Evolutionary conservation across 169 alveolate genomes (phyloP).

Genomic region (Plasmodium vivax): DNA sequence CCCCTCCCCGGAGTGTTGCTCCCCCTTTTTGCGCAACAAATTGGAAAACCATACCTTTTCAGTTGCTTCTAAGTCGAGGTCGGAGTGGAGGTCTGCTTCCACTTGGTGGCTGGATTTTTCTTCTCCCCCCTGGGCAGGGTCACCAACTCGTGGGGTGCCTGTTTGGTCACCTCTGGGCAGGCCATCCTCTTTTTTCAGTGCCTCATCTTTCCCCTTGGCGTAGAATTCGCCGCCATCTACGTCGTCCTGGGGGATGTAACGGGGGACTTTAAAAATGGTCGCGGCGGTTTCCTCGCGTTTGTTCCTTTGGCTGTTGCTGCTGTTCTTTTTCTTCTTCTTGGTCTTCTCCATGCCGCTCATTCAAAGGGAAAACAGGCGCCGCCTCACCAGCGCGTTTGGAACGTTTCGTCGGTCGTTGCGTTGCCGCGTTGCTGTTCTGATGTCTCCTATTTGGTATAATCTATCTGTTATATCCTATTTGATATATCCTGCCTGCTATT

Average conservation of each 20-base stretch:
- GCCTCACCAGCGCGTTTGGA: neutral
- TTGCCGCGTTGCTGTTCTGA: neutral
- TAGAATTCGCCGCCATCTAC: neutral
- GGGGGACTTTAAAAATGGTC: neutral
- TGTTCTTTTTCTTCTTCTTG: neutral
- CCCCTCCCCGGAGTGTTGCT: neutral
- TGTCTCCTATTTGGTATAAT: neutral
- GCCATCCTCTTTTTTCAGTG: neutral
- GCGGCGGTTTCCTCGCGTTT: neutral
- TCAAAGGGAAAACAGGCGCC: neutral
- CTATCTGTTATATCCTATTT: no score
- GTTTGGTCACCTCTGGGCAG: neutral
- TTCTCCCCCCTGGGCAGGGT: neutral
- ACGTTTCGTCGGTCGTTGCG: neutral
- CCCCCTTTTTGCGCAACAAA: slow-evolving; percentile 13
- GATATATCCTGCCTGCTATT: neutral
- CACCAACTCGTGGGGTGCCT: neutral
- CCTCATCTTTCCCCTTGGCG: neutral
- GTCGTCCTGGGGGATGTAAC: neutral
- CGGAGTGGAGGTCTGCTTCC: neutral
- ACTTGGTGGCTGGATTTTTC: neutral
- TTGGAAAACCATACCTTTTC: slow-evolving; percentile 49
- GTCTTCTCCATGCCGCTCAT: neutral
- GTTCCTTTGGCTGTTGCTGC: neutral
- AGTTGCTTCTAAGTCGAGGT: neutral